Evolutionary conservation across 2,329 filamentous ascomycete genomes (phyloP).

Genomic region (Davidsoniella neocaledoniae): DNA sequence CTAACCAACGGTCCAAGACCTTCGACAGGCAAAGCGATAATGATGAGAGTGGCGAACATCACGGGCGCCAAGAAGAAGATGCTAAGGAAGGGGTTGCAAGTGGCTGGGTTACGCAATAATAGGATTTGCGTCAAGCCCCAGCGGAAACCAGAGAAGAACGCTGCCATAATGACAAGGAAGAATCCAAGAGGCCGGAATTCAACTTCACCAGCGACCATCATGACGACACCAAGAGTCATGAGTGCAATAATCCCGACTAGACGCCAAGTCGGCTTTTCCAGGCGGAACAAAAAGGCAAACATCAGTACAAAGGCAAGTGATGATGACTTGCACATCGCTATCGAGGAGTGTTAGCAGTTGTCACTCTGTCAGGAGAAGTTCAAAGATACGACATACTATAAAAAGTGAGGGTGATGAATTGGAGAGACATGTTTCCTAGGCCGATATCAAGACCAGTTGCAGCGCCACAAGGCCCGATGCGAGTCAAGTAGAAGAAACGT

Average conservation of each 20-base stretch:
- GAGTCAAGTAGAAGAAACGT: conserved; percentile 76
- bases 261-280: conserved; percentile 74
- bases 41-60: conserved; percentile 74
- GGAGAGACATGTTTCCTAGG: conserved; percentile 84
- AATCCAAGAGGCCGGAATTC: conserved; percentile 80
- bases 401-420: conserved; percentile 92
- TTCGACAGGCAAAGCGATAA: conserved; percentile 74
- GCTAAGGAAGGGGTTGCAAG: conserved; percentile 87
- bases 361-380: too few relatives aligned
- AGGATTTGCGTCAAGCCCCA: conserved; percentile 98
- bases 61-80: conserved; percentile 96
- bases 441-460: conserved; percentile 94
- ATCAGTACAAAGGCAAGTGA: conserved; percentile 86
- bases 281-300: conserved; percentile 85
- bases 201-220: conserved; percentile 96
- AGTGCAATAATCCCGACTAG: conserved; percentile 73
- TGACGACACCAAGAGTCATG: conserved; percentile 86
- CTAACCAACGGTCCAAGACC: conserved; percentile 51
- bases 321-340: conserved; percentile 96
- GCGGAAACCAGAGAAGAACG: conserved; percentile 90
- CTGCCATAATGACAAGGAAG: conserved; percentile 77
- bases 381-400: conserved; percentile 47
- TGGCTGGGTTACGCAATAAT: conserved; percentile 81
- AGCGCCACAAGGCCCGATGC: conserved; percentile 79
- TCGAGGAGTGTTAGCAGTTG: conserved; percentile 14